Evolutionary conservation across 129 eudicot genomes (phyloP), one percentile per base, ranked within the genome.

Genomic region (Tanacetum coccineum): DNA sequence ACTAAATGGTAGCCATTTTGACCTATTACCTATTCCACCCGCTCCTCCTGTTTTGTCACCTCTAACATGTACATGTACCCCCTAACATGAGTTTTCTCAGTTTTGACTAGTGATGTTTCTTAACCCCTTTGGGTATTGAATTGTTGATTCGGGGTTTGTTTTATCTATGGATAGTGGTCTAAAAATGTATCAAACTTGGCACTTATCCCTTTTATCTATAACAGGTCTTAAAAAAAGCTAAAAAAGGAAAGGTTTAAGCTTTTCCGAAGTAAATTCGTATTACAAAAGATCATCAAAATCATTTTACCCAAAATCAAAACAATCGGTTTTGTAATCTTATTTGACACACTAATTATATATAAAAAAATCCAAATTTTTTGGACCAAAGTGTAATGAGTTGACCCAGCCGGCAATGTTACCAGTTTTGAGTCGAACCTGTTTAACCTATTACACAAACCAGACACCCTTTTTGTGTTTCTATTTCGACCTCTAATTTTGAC

Each of bases 401-500:
- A 54, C 12, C 25, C 28, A 54, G 21, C 21, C 30, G 12, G 26
- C 25, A 7, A 20, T 9, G 3, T 3, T 1, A 14, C 54, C 54
- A 0, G 54, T 49, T 13, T 48, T 49, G n/a, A 49, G 17, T n/a
- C 2, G 53, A 48, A 12, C 53, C n/a, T 46, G 51, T 9, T 13
- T 9, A 46, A 48, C 59, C 59, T 8, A 22, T 54, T 54, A 19
- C 25, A 6, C 59, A 53, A 53, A 8, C 59, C 20, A 4, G 48
- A 48, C 17, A 47, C 30, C 48, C 50, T 18, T 4, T 18, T 32
- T 3, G 26, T 70, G 9, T 42, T 67, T 18, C 13, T 70, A 4
- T 42, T 67, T 18, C 13, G 42, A 21, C 26, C 13, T 47, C 57
- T 13, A 66, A 3, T 58, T 60, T 21, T 67, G 62, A 66, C 75